A percentile compares a stretch with the other conserved stretches of the same genome.
Evolutionary conservation across 257 asterid species (phyloP).

Genomic region (Solanum sejunctum): DNA sequence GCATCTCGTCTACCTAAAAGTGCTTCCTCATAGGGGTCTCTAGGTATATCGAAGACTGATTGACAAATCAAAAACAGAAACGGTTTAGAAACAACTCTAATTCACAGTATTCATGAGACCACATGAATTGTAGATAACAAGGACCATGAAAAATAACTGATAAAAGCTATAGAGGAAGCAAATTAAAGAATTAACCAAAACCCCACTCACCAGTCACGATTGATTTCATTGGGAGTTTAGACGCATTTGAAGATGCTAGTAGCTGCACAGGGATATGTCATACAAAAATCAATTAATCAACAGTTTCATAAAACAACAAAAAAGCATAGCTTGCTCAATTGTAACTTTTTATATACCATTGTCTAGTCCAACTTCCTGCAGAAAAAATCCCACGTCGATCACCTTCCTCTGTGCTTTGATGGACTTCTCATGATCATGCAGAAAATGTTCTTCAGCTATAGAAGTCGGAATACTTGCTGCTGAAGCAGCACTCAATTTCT

Average conservation of each 20-base stretch:
- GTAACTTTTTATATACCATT: slow-evolving; percentile 22
- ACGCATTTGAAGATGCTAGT: slow-evolving; percentile 14
- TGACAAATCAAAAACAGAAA: neutral
- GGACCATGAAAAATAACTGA: neutral
- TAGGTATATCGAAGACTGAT: neutral
- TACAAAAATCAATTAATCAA: neutral
- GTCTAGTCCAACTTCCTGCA: slow-evolving; percentile 56
- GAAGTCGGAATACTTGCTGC: slow-evolving; percentile 24
- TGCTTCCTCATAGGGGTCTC: slow-evolving; percentile 22
- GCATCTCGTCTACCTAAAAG: slow-evolving; percentile 40
- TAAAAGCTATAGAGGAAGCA: neutral
- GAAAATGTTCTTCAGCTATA: slow-evolving; percentile 43
- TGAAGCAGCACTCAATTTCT: slow-evolving; percentile 24
- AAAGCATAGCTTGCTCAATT: neutral
- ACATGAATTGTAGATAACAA: neutral
- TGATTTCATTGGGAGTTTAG: slow-evolving; percentile 13
- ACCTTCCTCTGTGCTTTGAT: slow-evolving; percentile 40
- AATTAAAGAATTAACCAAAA: neutral
- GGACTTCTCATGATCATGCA: slow-evolving; percentile 78
- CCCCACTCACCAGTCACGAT: slow-evolving; percentile 19
- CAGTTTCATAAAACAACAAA: neutral
- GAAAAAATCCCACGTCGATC: slow-evolving; percentile 38
- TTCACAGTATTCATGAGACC: neutral
- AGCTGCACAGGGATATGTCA: neutral
- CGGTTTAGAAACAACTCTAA: neutral